Conservation (phyloP, 202 grass and related monocot species). For the Schoenoplectus triqueter region DNA sequence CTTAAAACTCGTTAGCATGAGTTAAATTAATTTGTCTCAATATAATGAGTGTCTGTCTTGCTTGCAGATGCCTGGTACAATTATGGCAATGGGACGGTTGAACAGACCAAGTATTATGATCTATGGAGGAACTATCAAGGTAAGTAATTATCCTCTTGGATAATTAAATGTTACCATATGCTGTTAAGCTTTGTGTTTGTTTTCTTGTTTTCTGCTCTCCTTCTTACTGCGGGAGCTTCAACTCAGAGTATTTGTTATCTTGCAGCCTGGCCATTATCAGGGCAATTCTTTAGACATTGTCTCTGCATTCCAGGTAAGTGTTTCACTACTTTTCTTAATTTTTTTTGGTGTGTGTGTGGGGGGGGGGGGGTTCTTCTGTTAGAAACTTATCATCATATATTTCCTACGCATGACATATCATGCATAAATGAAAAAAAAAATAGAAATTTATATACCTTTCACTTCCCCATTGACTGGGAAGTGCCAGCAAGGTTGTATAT, state of each 20-base stretch:
- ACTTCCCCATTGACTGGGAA: not conserved
- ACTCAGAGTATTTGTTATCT: constrained; percentile 38
- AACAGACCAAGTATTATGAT: constrained; percentile 97
- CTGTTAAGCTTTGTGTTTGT: constrained; percentile 10
- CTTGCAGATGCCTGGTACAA: constrained; percentile 91
- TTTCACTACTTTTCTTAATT: not conserved
- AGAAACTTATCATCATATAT: too few species aligned
- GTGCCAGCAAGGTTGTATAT: not conserved
- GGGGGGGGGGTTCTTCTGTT: too few species aligned
- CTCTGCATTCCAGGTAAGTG: constrained; percentile 79
- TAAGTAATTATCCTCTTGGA: constrained; percentile 35
- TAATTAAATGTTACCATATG: constrained; percentile 11
- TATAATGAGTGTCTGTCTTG: constrained; percentile 9
- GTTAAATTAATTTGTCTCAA: constrained; percentile 1
- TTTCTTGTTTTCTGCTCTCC: constrained; percentile 10
- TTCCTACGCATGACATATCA: not conserved
- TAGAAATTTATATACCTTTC: not conserved
- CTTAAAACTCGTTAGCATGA: not conserved
- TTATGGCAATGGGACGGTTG: constrained; percentile 98
- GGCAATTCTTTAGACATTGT: constrained; percentile 88
- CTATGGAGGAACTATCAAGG: constrained; percentile 98
- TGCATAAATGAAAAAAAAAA: not conserved
- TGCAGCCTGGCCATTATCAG: constrained; percentile 88
- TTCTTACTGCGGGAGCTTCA: constrained; percentile 13
- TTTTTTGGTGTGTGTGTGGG: too few species aligned